phyloP scores from a whole-genome alignment of 2,329 filamentous ascomycete genomes.

The Furcasterigmium sp. region DNA sequence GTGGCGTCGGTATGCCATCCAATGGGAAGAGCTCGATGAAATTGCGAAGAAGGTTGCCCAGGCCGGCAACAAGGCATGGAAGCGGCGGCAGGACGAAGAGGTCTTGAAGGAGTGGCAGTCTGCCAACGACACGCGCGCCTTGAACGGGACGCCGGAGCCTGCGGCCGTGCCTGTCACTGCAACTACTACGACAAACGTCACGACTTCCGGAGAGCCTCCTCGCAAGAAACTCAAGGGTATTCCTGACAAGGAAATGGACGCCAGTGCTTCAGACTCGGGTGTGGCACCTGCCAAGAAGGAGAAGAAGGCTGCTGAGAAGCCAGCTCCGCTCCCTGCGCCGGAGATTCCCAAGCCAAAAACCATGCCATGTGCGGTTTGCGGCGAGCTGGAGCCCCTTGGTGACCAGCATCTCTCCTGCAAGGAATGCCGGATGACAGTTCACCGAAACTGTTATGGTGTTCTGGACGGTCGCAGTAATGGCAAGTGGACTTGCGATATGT shows the following conservation, averaged over 20 bases:
- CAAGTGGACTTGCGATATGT: conserved; percentile 97
- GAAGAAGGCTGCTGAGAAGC: conserved; percentile 46
- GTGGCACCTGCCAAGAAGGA: conserved; percentile 45
- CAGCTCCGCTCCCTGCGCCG: conserved; percentile 58
- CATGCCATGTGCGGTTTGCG: conserved; percentile 82
- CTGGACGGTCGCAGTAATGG: conserved; percentile 59
- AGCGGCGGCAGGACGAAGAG: conserved; percentile 88
- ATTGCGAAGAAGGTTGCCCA: conserved; percentile 80
- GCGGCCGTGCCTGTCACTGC: conserved; percentile 18
- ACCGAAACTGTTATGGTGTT: conserved; percentile 90
- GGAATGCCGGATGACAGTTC: conserved; percentile 87
- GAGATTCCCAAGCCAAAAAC: conserved; percentile 73
- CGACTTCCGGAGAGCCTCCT: conserved; percentile 44
- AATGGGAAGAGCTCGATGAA: conserved; percentile 92
- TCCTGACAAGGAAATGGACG: conserved; percentile 46
- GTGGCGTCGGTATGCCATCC: conserved; percentile 93
- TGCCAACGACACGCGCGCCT: conserved; percentile 56
- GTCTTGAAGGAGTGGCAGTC: conserved; percentile 67
- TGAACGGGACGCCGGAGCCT: conserved; percentile 29
- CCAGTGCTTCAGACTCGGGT: conserved; percentile 38
- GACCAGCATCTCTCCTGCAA: conserved; percentile 74
- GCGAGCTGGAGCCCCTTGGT: conserved; percentile 63
- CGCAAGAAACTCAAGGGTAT: conserved; percentile 60
- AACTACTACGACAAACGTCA: conserved; percentile 22
- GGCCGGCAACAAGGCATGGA: conserved; percentile 76